phyloP scores from a whole-genome alignment of 1,284 basidiomycete species.

The Rhodotorula sp. region DNA sequence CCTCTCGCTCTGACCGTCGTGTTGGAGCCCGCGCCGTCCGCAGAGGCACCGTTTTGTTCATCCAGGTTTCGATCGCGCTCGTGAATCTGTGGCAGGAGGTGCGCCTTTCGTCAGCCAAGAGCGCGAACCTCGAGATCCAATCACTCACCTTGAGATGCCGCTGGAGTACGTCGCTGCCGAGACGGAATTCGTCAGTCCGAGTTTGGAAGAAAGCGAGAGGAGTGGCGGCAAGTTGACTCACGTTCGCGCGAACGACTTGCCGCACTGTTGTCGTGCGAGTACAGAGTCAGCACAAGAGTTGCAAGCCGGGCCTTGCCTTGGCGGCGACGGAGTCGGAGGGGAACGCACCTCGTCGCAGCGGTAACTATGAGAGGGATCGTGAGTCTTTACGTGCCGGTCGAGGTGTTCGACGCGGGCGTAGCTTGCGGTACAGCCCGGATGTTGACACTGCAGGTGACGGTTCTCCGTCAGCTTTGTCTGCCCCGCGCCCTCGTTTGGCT shows the following conservation, averaged over 20 bases:
- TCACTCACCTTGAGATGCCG: not conserved
- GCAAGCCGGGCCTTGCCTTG: too few relatives aligned
- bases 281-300: too few relatives aligned
- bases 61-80: not conserved
- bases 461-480: not conserved
- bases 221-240: not conserved
- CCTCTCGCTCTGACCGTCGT: not conserved
- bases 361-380: not conserved
- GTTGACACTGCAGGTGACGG: not conserved
- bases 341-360: not conserved
- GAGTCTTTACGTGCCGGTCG: constrained; percentile 7
- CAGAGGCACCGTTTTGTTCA: not conserved
- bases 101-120: too few relatives aligned
- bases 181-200: not conserved
- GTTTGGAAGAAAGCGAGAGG: not conserved
- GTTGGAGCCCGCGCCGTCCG: not conserved
- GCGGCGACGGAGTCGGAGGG: not conserved
- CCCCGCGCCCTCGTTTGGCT: too few relatives aligned
- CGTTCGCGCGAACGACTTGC: constrained; percentile 6
- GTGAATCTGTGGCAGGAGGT: not conserved
- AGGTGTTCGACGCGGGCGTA: constrained; percentile 14
- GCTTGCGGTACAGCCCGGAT: constrained; percentile 3
- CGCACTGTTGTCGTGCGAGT: not conserved
- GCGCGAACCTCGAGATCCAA: not conserved
- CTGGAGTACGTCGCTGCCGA: constrained; percentile 3